A percentile compares a stretch with the other conserved stretches of the same genome.
Conservation (phyloP, 768 basidiomycete genomes). For the Tulasnella calospora region DNA sequence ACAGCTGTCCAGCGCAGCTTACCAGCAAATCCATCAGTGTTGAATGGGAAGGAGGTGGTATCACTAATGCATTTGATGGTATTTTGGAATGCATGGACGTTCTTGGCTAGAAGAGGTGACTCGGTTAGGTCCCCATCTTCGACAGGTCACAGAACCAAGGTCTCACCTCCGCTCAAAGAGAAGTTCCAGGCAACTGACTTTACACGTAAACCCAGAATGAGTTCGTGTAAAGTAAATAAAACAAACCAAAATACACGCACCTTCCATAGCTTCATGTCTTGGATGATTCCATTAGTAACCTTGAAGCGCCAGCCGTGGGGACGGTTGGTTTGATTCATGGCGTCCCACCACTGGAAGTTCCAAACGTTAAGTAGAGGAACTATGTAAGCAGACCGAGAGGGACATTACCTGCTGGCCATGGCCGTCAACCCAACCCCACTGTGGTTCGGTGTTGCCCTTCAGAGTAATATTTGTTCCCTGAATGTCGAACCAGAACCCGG, state of each 20-base stretch:
- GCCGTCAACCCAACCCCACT: constrained; percentile 45
- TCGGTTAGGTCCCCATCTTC: neutral
- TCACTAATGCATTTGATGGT: constrained; percentile 33
- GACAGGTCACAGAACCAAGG: too few relatives aligned
- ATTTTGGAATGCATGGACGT: constrained; percentile 51
- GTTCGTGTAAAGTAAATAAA: neutral
- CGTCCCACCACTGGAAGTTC: constrained; percentile 29
- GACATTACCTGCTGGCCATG: constrained; percentile 45
- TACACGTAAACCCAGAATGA: constrained; percentile 17
- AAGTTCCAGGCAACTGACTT: constrained; percentile 60
- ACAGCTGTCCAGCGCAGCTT: constrained; percentile 25
- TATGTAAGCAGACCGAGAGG: constrained; percentile 17
- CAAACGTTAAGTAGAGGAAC: neutral
- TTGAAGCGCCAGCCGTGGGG: constrained; percentile 49
- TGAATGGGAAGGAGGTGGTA: constrained; percentile 42
- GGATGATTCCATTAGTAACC: constrained; percentile 41
- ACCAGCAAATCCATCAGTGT: constrained; percentile 40
- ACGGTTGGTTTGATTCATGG: constrained; percentile 37
- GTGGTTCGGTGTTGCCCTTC: constrained; percentile 41
- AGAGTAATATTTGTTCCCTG: constrained; percentile 38
- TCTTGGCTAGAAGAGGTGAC: constrained; percentile 40
- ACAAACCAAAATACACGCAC: constrained; percentile 6
- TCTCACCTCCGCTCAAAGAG: constrained; percentile 38
- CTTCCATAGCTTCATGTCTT: constrained; percentile 46
- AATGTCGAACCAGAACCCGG: constrained; percentile 18